Percentiles rank a stretch among this genome's conserved stretches.
Conservation (phyloP, 495 filamentous ascomycete genomes). For the Podospora pseudopauciseta region DNA sequence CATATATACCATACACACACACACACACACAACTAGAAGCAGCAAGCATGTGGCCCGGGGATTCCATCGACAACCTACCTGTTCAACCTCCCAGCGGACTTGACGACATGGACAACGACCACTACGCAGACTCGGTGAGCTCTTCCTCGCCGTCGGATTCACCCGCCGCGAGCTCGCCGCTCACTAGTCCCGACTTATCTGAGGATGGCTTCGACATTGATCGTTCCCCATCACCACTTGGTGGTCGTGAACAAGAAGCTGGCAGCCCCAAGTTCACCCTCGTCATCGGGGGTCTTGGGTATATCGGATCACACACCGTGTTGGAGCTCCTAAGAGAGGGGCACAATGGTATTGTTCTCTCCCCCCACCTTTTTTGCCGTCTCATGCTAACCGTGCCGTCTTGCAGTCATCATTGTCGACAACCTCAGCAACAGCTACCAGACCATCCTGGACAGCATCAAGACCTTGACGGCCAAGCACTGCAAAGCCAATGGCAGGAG, state of each 20-base stretch:
- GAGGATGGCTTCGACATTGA: constrained; percentile 25
- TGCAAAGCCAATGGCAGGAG: constrained; percentile 32
- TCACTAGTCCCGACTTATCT: constrained; percentile 26
- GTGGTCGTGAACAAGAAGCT: background rate
- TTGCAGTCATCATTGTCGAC: constrained; percentile 55
- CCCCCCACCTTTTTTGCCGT: background rate
- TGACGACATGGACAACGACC: constrained; percentile 6
- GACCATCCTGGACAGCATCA: constrained; percentile 52
- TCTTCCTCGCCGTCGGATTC: constrained; percentile 17
- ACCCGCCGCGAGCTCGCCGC: constrained; percentile 14
- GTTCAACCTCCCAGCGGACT: background rate
- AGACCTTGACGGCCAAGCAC: constrained; percentile 46
- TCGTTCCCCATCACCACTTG: constrained; percentile 8
- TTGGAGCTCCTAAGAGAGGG: constrained; percentile 59
- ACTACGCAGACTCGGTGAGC: constrained; percentile 12
- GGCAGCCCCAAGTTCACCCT: constrained; percentile 43
- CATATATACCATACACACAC: background rate
- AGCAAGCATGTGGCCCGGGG: constrained; percentile 7
- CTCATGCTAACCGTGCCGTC: background rate
- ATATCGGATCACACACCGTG: constrained; percentile 63
- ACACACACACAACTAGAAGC: too few species aligned
- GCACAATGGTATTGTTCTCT: constrained; percentile 44
- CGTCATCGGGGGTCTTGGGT: constrained; percentile 63
- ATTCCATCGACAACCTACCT: constrained; percentile 1
- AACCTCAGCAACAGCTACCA: constrained; percentile 59